phyloP scores from a whole-genome alignment of 768 basidiomycete species.

The Mycena filopes region DNA sequence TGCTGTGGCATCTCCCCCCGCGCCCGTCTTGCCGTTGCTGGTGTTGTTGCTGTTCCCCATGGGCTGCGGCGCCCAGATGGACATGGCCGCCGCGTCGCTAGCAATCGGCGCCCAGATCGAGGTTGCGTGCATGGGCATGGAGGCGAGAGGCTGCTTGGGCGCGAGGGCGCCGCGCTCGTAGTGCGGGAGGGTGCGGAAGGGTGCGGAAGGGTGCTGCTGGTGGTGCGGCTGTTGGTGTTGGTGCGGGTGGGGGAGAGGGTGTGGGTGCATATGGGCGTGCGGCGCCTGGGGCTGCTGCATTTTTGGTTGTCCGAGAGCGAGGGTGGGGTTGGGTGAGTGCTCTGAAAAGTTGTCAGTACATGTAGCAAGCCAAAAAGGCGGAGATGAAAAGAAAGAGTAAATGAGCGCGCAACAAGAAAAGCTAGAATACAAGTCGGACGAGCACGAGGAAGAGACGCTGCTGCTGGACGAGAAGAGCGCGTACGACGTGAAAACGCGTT shows the following conservation, averaged over 20 bases:
- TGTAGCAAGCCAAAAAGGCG: too few species aligned
- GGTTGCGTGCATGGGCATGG: not conserved
- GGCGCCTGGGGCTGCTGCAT: not conserved
- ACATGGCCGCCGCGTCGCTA: constrained; percentile 37
- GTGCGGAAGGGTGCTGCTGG: constrained; percentile 7
- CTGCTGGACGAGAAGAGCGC: too few species aligned
- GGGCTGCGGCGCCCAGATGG: constrained; percentile 74
- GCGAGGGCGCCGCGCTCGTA: constrained; percentile 54
- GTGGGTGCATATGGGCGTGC: not conserved
- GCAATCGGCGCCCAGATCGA: not conserved
- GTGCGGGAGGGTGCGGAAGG: constrained; percentile 48
- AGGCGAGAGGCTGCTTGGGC: not conserved
- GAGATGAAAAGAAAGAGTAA: too few species aligned
- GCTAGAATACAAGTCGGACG: too few species aligned
- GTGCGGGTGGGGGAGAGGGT: not conserved
- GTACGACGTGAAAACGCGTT: too few species aligned
- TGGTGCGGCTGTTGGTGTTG: not conserved
- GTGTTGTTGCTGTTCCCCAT: too few species aligned
- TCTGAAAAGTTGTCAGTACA: too few species aligned
- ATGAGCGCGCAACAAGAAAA: too few species aligned
- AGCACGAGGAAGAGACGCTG: too few species aligned
- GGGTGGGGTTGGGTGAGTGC: not conserved
- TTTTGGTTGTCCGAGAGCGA: not conserved
- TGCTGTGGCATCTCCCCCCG: too few species aligned
- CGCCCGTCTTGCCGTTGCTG: too few species aligned